Conservation (phyloP, 768 basidiomycete species). For the Flagelloscypha sp. region DNA sequence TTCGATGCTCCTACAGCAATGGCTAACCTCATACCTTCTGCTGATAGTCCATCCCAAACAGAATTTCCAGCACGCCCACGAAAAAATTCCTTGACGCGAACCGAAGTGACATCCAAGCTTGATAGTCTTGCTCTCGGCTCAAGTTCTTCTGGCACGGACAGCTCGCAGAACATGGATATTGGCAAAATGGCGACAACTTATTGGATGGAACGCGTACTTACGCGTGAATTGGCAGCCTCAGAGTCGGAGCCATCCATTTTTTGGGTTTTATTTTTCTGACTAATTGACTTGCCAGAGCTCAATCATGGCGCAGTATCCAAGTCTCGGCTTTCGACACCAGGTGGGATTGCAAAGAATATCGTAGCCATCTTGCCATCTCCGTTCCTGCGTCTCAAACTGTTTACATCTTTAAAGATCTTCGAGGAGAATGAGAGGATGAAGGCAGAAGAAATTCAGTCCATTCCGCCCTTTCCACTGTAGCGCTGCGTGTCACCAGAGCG, state of each 20-base stretch:
- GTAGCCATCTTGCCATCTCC: conserved; percentile 49
- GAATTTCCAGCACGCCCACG: too few relatives aligned
- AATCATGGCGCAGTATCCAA: conserved; percentile 39
- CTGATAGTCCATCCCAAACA: too few relatives aligned
- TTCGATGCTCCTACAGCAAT: too few relatives aligned
- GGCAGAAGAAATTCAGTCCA: too few relatives aligned
- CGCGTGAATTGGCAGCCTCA: conserved; percentile 34
- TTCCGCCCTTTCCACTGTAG: conserved; percentile 43
- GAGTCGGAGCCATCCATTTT: conserved; percentile 46
- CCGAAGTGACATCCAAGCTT: conserved; percentile 52
- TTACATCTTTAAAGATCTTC: too few relatives aligned
- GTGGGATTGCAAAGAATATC: conserved; percentile 44
- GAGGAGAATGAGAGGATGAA: too few relatives aligned
- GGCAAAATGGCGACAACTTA: conserved; percentile 63
- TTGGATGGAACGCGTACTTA: conserved; percentile 60
- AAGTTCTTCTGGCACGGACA: too few relatives aligned
- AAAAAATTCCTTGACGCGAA: conserved; percentile 42
- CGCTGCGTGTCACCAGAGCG: conserved; percentile 56
- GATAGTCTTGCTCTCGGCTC: conserved; percentile 60
- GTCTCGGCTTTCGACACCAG: conserved; percentile 59
- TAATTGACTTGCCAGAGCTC: conserved; percentile 22
- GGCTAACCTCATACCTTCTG: too few relatives aligned
- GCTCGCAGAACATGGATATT: too few relatives aligned
- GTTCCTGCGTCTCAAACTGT: conserved; percentile 38
- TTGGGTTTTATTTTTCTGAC: conserved; percentile 1